Conservation (phyloP, 176 grass and related monocot genomes). For the Triticum aestivum region DNA sequence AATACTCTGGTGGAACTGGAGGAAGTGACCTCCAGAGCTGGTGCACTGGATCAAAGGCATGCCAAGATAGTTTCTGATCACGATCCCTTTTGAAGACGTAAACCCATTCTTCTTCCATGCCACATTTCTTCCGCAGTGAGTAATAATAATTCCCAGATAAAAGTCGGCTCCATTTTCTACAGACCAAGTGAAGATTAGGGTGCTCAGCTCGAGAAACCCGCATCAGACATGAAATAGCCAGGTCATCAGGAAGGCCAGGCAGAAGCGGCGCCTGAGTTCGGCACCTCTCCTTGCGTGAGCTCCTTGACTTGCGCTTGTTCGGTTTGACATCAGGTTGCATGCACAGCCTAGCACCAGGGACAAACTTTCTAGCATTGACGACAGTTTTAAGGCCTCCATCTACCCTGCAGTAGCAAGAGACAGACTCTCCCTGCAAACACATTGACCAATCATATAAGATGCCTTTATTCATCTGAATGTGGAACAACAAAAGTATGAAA, state of each 20-base stretch:
- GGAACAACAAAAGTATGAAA: neutral
- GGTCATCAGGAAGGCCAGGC: constrained; percentile 91
- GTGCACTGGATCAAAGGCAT: constrained; percentile 86
- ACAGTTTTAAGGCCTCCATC: constrained; percentile 70
- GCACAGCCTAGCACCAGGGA: constrained; percentile 60
- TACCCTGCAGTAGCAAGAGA: constrained; percentile 59
- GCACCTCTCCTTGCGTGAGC: constrained; percentile 60
- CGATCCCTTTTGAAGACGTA: constrained; percentile 84
- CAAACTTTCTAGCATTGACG: constrained; percentile 69
- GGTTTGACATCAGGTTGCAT: constrained; percentile 76
- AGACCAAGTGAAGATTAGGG: constrained; percentile 69
- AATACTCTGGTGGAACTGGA: constrained; percentile 79
- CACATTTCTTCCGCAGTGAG: constrained; percentile 73
- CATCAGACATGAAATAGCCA: constrained; percentile 86
- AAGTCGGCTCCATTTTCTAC: constrained; percentile 76
- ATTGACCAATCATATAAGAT: constrained; percentile 20
- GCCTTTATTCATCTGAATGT: neutral
- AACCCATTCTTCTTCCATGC: constrained; percentile 87
- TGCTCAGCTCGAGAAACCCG: constrained; percentile 67
- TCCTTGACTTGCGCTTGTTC: constrained; percentile 51
- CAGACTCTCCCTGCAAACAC: constrained; percentile 56
- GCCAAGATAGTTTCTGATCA: constrained; percentile 84
- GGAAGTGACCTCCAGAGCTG: constrained; percentile 82
- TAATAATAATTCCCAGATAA: constrained; percentile 88
- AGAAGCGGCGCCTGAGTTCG: constrained; percentile 62